These are phyloP conservation scores for Termitomyces sp. DNA, from an alignment of 768 basidiomycete species.

Conservation along the genomic window DNA sequence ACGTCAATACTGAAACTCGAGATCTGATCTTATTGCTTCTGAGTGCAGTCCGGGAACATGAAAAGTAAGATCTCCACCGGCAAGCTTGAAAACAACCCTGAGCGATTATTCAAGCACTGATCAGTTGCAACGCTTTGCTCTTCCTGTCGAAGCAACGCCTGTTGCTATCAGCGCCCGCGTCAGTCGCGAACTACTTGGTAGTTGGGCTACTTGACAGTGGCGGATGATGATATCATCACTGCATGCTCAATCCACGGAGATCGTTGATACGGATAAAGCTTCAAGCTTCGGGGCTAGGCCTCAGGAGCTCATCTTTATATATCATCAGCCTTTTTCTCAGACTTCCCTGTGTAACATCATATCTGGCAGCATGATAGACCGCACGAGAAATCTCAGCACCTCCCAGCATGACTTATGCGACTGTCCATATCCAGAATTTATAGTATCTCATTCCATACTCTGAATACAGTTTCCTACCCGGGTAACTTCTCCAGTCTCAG, in stretches of 20 bases:
- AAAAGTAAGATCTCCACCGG: not conserved
- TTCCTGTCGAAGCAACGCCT: not conserved
- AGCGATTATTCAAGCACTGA: not conserved
- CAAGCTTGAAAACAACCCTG: not conserved
- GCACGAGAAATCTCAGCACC: not conserved
- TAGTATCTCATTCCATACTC: not conserved
- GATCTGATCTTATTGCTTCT: not conserved
- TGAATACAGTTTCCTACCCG: not conserved
- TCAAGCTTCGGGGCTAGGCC: too few relatives aligned
- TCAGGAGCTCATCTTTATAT: not conserved
- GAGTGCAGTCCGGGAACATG: not conserved
- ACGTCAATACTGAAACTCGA: conserved; percentile 1
- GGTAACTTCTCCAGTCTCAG: not conserved
- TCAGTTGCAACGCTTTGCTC: not conserved
- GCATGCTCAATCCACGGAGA: not conserved
- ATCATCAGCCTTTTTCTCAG: not conserved
- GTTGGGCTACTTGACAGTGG: not conserved
- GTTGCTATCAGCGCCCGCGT: not conserved
- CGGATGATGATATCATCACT: not conserved
- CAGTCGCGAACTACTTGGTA: not conserved
- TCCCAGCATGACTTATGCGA: not conserved
- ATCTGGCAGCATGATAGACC: not conserved
- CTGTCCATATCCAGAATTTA: not conserved
- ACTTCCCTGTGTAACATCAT: not conserved
- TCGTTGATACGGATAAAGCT: not conserved